Evolutionary conservation across 2,329 filamentous ascomycete genomes (phyloP).

Genomic region (Magnaporthiopsis poae): DNA sequence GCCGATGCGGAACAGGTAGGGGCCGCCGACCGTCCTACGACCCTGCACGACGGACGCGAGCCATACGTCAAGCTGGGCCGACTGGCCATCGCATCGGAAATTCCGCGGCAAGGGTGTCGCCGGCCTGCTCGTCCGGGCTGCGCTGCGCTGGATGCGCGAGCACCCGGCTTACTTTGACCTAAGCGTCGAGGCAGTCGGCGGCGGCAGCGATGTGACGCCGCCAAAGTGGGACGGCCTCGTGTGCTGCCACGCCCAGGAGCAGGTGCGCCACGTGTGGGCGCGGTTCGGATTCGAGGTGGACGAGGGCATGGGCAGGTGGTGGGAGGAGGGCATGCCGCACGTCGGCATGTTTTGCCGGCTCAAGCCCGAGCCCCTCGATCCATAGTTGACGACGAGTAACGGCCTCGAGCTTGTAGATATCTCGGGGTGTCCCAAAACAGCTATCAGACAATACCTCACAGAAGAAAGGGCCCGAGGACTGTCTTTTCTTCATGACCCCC

Average conservation of each 20-base stretch:
- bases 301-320: slow-evolving; percentile 64
- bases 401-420: no score
- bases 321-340: slow-evolving; percentile 75
- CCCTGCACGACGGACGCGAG: slow-evolving; percentile 51
- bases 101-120: slow-evolving; percentile 59
- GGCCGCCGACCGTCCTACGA: slow-evolving; percentile 33
- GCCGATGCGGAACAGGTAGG: slow-evolving; percentile 14
- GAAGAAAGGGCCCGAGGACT: no score
- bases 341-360: slow-evolving; percentile 66
- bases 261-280: slow-evolving; percentile 55
- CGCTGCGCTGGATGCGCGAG: slow-evolving; percentile 55
- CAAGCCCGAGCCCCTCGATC: slow-evolving; percentile 19
- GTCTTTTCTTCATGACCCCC: no score
- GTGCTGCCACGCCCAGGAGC: slow-evolving; percentile 68
- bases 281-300: slow-evolving; percentile 66
- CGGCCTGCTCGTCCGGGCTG: slow-evolving; percentile 55
- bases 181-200: background rate
- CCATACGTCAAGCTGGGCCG: slow-evolving; percentile 76
- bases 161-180: slow-evolving; percentile 50
- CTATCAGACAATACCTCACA: no score
- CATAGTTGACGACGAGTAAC: background rate
- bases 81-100: slow-evolving; percentile 57
- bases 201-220: no score
- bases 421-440: no score
- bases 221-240: slow-evolving; percentile 62